These are phyloP conservation scores for Eimeria sp. DNA, from an alignment of 169 alveolate species.

Conservation along the genomic window DNA sequence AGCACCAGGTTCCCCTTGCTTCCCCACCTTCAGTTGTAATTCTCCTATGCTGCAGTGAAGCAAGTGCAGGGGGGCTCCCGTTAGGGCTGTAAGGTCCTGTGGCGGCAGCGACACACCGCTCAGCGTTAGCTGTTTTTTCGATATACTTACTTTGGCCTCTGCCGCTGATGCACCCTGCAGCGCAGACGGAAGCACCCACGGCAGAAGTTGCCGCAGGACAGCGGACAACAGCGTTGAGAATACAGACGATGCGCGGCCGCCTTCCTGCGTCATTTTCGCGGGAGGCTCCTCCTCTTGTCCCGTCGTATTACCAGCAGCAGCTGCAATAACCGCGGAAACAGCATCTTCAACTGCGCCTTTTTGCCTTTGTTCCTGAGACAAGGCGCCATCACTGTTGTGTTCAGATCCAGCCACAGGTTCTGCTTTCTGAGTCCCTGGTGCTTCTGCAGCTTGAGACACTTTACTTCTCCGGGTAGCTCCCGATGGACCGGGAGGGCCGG, in stretches of 20 bases:
- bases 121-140: constrained; percentile 38
- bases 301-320: constrained; percentile 12
- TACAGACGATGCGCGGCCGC: constrained; percentile 60
- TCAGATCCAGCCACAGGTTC: background rate
- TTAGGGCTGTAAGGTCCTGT: constrained; percentile 46
- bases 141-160: constrained; percentile 25
- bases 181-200: constrained; percentile 66
- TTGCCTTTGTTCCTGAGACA: background rate
- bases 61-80: constrained; percentile 64
- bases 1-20: background rate
- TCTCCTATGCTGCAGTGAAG: constrained; percentile 70
- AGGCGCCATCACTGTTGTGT: background rate
- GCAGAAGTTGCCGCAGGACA: constrained; percentile 63
- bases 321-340: constrained; percentile 9
- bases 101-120: constrained; percentile 48
- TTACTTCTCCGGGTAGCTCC: background rate
- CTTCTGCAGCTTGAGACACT: background rate
- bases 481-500: background rate
- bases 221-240: constrained; percentile 26
- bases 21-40: constrained; percentile 27
- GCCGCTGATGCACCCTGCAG: constrained; percentile 63
- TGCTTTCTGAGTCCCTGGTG: constrained; percentile 5
- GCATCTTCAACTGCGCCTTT: constrained; percentile 11
- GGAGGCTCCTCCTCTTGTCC: background rate
- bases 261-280: background rate